Percentiles rank a stretch among this genome's conserved stretches.
Evolutionary conservation across 495 filamentous ascomycete genomes (phyloP).

Genomic region (Penicillium goetzii): DNA sequence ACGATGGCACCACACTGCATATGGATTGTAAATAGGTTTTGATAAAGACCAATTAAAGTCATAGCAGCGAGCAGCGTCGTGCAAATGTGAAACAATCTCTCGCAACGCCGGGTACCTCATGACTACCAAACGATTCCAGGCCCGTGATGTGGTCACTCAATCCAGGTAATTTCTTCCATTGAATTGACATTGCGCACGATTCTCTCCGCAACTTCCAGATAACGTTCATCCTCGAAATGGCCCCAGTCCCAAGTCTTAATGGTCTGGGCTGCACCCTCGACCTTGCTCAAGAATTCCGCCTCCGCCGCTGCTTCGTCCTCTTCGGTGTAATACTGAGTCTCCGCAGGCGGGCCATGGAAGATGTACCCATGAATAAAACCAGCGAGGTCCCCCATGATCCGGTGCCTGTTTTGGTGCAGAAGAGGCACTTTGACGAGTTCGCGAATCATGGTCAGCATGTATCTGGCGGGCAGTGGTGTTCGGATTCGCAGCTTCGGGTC

Average conservation of each 20-base stretch:
- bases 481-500: background rate
- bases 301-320: background rate
- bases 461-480: background rate
- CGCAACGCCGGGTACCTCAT: background rate
- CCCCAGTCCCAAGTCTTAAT: background rate
- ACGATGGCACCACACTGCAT: background rate
- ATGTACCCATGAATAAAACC: background rate
- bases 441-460: background rate
- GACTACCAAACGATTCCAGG: background rate
- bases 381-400: background rate
- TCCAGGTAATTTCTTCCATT: background rate
- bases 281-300: background rate
- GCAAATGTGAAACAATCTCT: background rate
- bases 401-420: background rate
- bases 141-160: background rate
- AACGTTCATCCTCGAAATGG: background rate
- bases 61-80: background rate
- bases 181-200: background rate
- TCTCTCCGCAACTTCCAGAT: background rate
- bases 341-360: background rate
- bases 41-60: too few relatives aligned
- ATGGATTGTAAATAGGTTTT: too few relatives aligned
- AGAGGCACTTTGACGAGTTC: background rate
- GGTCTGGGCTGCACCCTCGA: background rate
- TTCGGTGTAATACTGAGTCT: background rate